Percentiles rank a stretch among this genome's conserved stretches.
phyloP scores from a whole-genome alignment of 2,329 filamentous ascomycete genomes.

The Dactylellina leptospora region DNA sequence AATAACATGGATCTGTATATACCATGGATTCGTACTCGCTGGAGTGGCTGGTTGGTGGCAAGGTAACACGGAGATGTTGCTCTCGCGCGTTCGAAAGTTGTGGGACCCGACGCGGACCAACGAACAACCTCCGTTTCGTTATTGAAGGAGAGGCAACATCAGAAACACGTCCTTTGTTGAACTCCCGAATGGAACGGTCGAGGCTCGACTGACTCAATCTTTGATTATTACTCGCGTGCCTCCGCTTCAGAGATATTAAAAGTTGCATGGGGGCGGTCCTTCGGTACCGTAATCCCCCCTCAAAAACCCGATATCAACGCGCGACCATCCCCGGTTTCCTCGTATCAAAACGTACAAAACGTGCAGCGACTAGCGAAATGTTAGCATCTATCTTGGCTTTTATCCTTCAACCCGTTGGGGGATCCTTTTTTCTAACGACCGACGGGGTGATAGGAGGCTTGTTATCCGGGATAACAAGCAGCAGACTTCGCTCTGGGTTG shows the following conservation, averaged over 20 bases:
- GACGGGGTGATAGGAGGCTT: constrained; percentile 28
- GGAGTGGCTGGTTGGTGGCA: constrained; percentile 38
- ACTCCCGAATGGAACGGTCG: constrained; percentile 16
- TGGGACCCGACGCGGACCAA: not conserved
- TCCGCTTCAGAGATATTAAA: constrained; percentile 12
- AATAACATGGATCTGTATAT: too few species aligned
- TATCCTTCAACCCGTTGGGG: not conserved
- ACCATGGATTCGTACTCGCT: not conserved
- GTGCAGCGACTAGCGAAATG: constrained; percentile 10
- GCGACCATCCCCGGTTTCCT: not conserved
- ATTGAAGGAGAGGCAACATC: constrained; percentile 1
- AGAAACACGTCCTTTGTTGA: not conserved
- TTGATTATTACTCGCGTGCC: not conserved
- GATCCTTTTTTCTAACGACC: constrained; percentile 5
- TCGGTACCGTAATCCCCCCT: not conserved
- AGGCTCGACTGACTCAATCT: constrained; percentile 3
- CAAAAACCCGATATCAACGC: constrained; percentile 13
- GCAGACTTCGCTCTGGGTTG: constrained; percentile 51
- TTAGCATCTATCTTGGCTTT: not conserved
- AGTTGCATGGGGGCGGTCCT: too few species aligned
- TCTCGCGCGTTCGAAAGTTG: not conserved
- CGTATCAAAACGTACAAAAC: not conserved
- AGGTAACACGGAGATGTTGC: constrained; percentile 51
- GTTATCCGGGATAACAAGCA: constrained; percentile 46
- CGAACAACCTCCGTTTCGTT: too few species aligned